A percentile compares a stretch with the other conserved stretches of the same genome.
phyloP scores from a whole-genome alignment of 805 yeast species.

The Candida schatavii region DNA sequence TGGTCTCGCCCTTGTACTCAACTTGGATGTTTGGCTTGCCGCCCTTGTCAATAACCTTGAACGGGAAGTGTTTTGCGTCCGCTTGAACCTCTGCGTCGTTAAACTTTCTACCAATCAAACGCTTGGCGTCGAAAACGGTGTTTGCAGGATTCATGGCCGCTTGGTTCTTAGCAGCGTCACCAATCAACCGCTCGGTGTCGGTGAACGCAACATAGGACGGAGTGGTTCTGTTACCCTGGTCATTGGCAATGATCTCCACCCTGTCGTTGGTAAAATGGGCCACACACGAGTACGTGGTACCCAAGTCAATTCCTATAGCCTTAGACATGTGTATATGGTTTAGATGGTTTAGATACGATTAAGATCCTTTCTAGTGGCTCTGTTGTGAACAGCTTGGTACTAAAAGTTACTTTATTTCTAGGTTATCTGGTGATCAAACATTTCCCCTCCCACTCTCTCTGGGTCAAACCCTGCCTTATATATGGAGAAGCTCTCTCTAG shows the following conservation, averaged over 20 bases:
- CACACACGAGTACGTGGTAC: slow-evolving; percentile 97
- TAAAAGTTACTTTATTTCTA: too few relatives aligned
- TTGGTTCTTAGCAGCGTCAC: slow-evolving; percentile 98
- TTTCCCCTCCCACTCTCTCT: too few relatives aligned
- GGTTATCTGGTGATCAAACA: too few relatives aligned
- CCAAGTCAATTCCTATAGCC: slow-evolving; percentile 86
- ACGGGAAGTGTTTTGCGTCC: slow-evolving; percentile 89
- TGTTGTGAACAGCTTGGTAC: too few relatives aligned
- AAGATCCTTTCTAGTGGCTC: too few relatives aligned
- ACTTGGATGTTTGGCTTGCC: slow-evolving; percentile 89
- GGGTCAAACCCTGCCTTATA: neutral
- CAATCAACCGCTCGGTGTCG: slow-evolving; percentile 90
- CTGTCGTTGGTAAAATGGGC: slow-evolving; percentile 69
- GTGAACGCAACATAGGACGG: slow-evolving; percentile 97
- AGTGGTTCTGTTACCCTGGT: slow-evolving; percentile 98
- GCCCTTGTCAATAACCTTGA: slow-evolving; percentile 68
- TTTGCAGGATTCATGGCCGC: slow-evolving; percentile 94
- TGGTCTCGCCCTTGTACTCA: slow-evolving; percentile 83
- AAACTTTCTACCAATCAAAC: slow-evolving; percentile 84
- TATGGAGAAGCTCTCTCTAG: neutral
- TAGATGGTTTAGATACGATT: too few relatives aligned
- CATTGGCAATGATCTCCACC: slow-evolving; percentile 94
- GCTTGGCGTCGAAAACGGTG: slow-evolving; percentile 94
- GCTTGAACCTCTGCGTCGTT: slow-evolving; percentile 72
- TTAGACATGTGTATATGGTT: slow-evolving; percentile 25